Percentiles rank a stretch among this genome's conserved stretches.
phyloP scores from a whole-genome alignment of 305 asterid genomes.

The Rubia balearica region DNA sequence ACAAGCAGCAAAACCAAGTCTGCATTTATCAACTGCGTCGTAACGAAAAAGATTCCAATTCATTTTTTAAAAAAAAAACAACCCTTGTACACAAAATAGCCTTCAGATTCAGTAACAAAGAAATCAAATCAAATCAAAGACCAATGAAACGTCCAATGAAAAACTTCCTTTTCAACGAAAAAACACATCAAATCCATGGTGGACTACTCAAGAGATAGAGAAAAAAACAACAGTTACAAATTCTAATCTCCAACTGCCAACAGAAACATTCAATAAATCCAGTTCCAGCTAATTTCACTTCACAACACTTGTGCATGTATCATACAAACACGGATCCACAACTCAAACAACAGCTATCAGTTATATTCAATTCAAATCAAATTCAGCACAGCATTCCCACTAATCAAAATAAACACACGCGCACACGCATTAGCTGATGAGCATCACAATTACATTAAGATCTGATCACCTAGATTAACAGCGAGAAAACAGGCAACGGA shows the following conservation, averaged over 20 bases:
- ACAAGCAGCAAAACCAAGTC: neutral
- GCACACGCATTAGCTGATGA: neutral
- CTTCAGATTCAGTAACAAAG: conserved; percentile 1
- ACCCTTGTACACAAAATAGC: neutral
- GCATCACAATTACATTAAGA: conserved; percentile 1
- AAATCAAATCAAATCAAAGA: neutral
- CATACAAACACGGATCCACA: conserved; percentile 14
- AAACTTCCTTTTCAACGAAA: neutral
- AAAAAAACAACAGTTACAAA: neutral
- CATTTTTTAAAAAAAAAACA: neutral
- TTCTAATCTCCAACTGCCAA: neutral
- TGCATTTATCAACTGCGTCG: neutral
- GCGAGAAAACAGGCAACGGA: conserved; percentile 10
- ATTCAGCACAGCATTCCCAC: neutral
- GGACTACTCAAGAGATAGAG: too few relatives aligned
- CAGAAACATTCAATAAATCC: conserved; percentile 5
- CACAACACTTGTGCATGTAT: conserved; percentile 8
- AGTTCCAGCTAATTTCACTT: neutral
- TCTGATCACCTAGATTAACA: conserved; percentile 17
- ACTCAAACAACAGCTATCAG: conserved; percentile 10
- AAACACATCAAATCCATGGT: neutral
- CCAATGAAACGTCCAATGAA: neutral
- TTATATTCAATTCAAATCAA: neutral
- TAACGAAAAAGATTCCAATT: neutral
- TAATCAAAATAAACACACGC: neutral